Conservation (phyloP, 2,329 filamentous ascomycete genomes). For the Domatiomyces catenatus region DNA sequence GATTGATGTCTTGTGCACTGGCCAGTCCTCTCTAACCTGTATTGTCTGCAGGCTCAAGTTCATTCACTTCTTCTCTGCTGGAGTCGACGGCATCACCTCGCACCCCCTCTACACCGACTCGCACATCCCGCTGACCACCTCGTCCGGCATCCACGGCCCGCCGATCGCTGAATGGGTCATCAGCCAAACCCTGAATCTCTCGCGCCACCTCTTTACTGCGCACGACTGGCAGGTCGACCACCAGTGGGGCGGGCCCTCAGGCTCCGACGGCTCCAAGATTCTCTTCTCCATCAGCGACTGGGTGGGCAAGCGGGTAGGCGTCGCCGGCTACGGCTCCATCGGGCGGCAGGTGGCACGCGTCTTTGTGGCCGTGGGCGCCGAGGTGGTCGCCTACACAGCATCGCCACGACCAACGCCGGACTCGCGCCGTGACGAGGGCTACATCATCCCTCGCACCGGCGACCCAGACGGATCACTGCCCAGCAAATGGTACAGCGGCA, state of each 20-base stretch:
- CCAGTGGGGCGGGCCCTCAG: constrained; percentile 30
- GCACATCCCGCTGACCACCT: constrained; percentile 39
- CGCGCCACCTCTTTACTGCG: constrained; percentile 39
- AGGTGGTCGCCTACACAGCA: constrained; percentile 60
- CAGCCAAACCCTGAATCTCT: constrained; percentile 38
- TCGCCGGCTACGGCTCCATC: constrained; percentile 48
- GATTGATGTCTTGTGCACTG: no score
- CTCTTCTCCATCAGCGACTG: constrained; percentile 32
- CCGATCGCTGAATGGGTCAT: constrained; percentile 54
- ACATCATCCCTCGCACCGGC: constrained; percentile 49
- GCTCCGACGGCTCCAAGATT: constrained; percentile 13
- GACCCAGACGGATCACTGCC: constrained; percentile 26
- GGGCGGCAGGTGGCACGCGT: constrained; percentile 45
- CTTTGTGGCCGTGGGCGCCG: constrained; percentile 51
- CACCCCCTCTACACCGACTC: constrained; percentile 39
- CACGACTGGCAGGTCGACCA: constrained; percentile 44
- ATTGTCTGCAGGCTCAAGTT: constrained; percentile 26
- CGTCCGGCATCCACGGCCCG: constrained; percentile 44
- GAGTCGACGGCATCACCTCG: constrained; percentile 39
- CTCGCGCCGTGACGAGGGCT: constrained; percentile 48
- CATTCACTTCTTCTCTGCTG: constrained; percentile 44
- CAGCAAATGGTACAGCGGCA: constrained; percentile 35
- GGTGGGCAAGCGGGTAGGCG: constrained; percentile 43
- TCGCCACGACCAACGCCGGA: constrained; percentile 51
- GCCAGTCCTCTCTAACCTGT: no score